phyloP scores from a whole-genome alignment of 1,139 yeast genomes.

The Hemisphaericaspora lyxosophila region DNA sequence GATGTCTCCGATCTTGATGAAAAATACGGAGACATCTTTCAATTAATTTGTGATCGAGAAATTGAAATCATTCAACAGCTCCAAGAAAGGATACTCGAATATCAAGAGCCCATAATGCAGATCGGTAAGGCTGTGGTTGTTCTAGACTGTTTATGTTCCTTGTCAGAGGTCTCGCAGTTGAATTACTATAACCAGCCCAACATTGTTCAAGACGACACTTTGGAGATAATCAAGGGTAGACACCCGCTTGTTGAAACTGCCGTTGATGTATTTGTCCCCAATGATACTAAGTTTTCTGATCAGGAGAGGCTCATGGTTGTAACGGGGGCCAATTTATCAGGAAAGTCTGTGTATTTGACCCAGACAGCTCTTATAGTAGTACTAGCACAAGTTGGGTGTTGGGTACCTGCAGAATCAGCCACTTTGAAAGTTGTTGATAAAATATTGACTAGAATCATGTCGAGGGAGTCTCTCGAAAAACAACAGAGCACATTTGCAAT shows the following conservation, averaged over 20 bases:
- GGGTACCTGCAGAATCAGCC: slow-evolving; percentile 45
- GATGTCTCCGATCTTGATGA: slow-evolving; percentile 31
- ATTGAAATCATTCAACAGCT: slow-evolving; percentile 38
- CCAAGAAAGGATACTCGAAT: slow-evolving; percentile 24
- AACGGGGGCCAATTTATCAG: slow-evolving; percentile 55
- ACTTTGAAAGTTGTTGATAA: slow-evolving; percentile 44
- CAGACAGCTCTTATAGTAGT: slow-evolving; percentile 45
- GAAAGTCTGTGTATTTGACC: slow-evolving; percentile 46
- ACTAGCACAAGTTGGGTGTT: slow-evolving; percentile 50
- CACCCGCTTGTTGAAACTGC: slow-evolving; percentile 44
- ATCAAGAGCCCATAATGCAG: slow-evolving; percentile 14
- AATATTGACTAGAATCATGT: slow-evolving; percentile 40
- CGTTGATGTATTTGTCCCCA: slow-evolving; percentile 34
- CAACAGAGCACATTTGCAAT: slow-evolving; percentile 46
- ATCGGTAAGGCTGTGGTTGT: slow-evolving; percentile 26
- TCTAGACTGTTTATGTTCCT: slow-evolving; percentile 37
- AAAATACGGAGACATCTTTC: slow-evolving; percentile 41
- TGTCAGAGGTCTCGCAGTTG: slow-evolving; percentile 32
- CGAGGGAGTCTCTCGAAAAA: slow-evolving; percentile 42
- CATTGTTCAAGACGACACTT: slow-evolving; percentile 22
- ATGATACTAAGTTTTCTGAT: slow-evolving; percentile 25
- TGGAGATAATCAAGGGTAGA: slow-evolving; percentile 28
- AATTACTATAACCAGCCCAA: slow-evolving; percentile 35
- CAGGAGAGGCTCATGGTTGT: slow-evolving; percentile 23
- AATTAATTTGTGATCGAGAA: slow-evolving; percentile 38